phyloP scores from a whole-genome alignment of 352 stramenopile species.

The Lagenidium giganteum region DNA sequence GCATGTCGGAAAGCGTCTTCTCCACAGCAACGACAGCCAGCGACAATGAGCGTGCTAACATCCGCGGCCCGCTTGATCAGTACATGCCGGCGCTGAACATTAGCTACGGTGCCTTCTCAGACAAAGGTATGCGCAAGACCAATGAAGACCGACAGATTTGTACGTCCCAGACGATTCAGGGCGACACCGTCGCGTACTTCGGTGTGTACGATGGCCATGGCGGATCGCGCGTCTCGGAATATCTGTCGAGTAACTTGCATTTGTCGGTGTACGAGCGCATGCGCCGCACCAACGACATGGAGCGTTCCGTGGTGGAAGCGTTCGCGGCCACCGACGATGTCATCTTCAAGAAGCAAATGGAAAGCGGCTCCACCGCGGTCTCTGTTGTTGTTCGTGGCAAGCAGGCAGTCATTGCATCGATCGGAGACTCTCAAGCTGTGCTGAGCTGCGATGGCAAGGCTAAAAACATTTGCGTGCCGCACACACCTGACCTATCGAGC shows the following conservation, averaged over 20 bases:
- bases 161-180: slow-evolving; percentile 27
- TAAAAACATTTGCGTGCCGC: slow-evolving; percentile 46
- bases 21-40: slow-evolving; percentile 53
- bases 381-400: slow-evolving; percentile 43
- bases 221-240: slow-evolving; percentile 46
- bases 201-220: slow-evolving; percentile 72
- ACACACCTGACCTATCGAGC: slow-evolving; percentile 48
- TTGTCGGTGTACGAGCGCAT: slow-evolving; percentile 38
- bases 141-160: slow-evolving; percentile 61
- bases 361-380: slow-evolving; percentile 56
- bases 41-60: slow-evolving; percentile 53
- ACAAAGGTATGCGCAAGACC: slow-evolving; percentile 45
- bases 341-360: slow-evolving; percentile 51
- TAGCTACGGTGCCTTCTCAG: slow-evolving; percentile 53
- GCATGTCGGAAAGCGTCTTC: slow-evolving; percentile 46
- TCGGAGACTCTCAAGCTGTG: slow-evolving; percentile 69
- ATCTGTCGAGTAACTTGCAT: slow-evolving; percentile 42
- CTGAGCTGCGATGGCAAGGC: slow-evolving; percentile 44
- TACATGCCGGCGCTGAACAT: slow-evolving; percentile 34
- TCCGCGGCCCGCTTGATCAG: slow-evolving; percentile 30
- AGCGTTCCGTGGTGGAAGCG: slow-evolving; percentile 25
- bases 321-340: slow-evolving; percentile 50
- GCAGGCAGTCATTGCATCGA: slow-evolving; percentile 42
- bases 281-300: slow-evolving; percentile 10
- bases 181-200: slow-evolving; percentile 69